Conservation (phyloP, 768 basidiomycete species). For the Termitomyces sp. region DNA sequence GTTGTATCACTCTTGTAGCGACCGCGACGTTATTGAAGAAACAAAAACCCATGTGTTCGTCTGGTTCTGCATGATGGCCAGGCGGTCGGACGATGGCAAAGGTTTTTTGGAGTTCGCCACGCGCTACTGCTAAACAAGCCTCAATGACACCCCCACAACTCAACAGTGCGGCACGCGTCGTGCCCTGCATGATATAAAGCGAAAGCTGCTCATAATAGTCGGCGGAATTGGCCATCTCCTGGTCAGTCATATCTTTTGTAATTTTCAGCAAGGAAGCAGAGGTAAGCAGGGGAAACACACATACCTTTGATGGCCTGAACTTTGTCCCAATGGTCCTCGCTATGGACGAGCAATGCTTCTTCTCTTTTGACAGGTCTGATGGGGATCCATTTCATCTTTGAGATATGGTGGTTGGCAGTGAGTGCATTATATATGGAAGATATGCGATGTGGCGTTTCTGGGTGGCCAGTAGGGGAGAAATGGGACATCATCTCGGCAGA, state of each 20-base stretch:
- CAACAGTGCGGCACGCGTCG: slow-evolving; percentile 79
- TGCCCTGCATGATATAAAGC: slow-evolving; percentile 85
- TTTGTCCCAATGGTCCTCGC: slow-evolving; percentile 88
- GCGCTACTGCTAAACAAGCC: slow-evolving; percentile 82
- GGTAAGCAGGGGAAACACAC: slow-evolving; percentile 42
- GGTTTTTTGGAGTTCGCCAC: slow-evolving; percentile 72
- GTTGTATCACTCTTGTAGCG: slow-evolving; percentile 78
- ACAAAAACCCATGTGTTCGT: slow-evolving; percentile 98
- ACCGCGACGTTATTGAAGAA: slow-evolving; percentile 99
- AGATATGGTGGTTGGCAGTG: slow-evolving; percentile 50
- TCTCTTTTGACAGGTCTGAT: slow-evolving; percentile 70
- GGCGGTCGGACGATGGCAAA: slow-evolving; percentile 97
- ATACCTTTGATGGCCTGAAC: slow-evolving; percentile 79
- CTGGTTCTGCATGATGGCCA: slow-evolving; percentile 97
- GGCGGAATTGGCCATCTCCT: slow-evolving; percentile 72
- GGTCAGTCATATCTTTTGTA: slow-evolving; percentile 61
- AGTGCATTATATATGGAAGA: slow-evolving; percentile 68
- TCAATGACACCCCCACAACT: slow-evolving; percentile 97
- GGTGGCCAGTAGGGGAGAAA: slow-evolving; percentile 52
- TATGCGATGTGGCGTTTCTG: slow-evolving; percentile 85
- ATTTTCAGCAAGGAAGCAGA: slow-evolving; percentile 1
- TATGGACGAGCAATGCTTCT: slow-evolving; percentile 88
- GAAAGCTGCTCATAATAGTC: slow-evolving; percentile 88
- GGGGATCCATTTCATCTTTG: slow-evolving; percentile 74
- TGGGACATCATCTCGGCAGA: slow-evolving; percentile 86